Evolutionary conservation across 2,329 filamentous ascomycete genomes (phyloP).

Genomic region (Epichloe sp.): DNA sequence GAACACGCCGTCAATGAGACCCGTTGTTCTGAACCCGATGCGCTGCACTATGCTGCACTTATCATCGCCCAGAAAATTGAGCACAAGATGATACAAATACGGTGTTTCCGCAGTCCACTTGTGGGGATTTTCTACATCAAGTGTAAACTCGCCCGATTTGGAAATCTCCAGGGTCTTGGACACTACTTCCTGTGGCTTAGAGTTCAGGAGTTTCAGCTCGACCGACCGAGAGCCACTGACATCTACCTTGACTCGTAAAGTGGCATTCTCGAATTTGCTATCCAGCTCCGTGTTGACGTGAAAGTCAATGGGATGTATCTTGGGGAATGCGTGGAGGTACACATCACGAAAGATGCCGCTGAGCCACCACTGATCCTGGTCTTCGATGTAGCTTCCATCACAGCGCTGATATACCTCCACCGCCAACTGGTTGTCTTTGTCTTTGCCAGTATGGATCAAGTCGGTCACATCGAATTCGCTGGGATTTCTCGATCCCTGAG

Average conservation of each 20-base stretch:
- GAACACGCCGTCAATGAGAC: conserved; percentile 47
- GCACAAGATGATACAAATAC: conserved; percentile 40
- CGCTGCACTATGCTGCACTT: conserved; percentile 33
- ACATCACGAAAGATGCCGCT: conserved; percentile 59
- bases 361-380: conserved; percentile 59
- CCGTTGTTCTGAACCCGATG: conserved; percentile 50
- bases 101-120: conserved; percentile 62
- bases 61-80: conserved; percentile 19
- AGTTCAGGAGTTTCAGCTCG: conserved; percentile 23
- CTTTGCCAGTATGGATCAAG: conserved; percentile 27
- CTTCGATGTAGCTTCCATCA: conserved; percentile 60
- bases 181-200: conserved; percentile 15
- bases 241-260: conserved; percentile 31
- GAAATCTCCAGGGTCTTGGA: conserved; percentile 13
- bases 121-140: conserved; percentile 34
- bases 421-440: conserved; percentile 40
- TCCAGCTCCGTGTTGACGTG: conserved; percentile 43
- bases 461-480: conserved; percentile 58
- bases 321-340: conserved; percentile 47
- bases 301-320: conserved; percentile 41
- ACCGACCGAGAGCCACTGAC: conserved; percentile 23
- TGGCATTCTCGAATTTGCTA: conserved; percentile 37
- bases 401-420: conserved; percentile 62
- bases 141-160: conserved; percentile 24
- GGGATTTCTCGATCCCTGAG: conserved; percentile 59